Evolutionary conservation across 192 early-diverging fungal genomes (phyloP).

Genomic region (Backusella psychrophila): DNA sequence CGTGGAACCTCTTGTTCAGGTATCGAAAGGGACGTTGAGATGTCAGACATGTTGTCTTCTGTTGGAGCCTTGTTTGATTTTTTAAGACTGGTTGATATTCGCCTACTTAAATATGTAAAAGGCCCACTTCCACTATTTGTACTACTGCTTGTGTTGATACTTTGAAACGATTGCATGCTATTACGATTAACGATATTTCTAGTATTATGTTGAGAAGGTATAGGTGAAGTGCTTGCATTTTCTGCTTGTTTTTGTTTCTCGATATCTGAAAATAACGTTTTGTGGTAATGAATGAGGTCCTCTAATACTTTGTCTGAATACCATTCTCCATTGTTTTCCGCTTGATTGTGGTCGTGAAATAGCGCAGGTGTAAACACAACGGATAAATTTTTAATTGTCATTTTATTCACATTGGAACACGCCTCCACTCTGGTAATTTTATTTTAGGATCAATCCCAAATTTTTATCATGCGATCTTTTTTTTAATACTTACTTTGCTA

Average conservation of each 20-base stretch:
- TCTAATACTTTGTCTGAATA: slow-evolving; percentile 28
- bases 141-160: not conserved
- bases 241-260: slow-evolving; percentile 2
- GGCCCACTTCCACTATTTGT: not conserved
- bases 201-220: not conserved
- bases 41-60: not conserved
- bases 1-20: not conserved
- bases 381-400: slow-evolving; percentile 60
- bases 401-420: slow-evolving; percentile 60
- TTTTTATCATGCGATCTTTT: not conserved
- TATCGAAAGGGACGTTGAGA: not conserved
- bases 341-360: slow-evolving; percentile 58
- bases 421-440: slow-evolving; percentile 39
- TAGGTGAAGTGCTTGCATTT: not conserved
- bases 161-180: not conserved
- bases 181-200: not conserved
- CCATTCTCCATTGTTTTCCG: slow-evolving; percentile 24
- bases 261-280: not conserved
- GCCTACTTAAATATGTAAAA: not conserved
- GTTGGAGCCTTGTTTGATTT: not conserved
- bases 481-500: slow-evolving; percentile 44
- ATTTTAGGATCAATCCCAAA: not conserved
- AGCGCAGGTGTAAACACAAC: slow-evolving; percentile 64
- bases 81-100: not conserved
- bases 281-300: slow-evolving; percentile 21